phyloP scores from a whole-genome alignment of 257 asterid genomes.

The Oldenlandia corymbosa region DNA sequence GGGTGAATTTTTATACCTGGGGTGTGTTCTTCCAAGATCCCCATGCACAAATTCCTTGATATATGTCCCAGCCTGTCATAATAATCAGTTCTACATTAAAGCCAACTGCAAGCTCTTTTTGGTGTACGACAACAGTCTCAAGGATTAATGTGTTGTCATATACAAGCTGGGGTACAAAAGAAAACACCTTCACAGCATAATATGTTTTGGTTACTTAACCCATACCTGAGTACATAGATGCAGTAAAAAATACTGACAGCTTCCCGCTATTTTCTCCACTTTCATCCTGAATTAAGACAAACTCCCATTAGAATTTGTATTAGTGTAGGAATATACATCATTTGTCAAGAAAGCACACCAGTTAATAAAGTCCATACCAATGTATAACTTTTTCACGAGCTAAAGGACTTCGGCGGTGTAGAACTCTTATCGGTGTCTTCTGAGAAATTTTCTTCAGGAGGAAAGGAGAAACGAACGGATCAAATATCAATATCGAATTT shows the following conservation, averaged over 20 bases:
- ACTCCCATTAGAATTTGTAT: slow-evolving; percentile 2
- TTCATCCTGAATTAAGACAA: slow-evolving; percentile 52
- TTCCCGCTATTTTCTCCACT: slow-evolving; percentile 60
- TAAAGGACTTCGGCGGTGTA: slow-evolving; percentile 95
- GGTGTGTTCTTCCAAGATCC: slow-evolving; percentile 91
- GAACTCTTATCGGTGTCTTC: slow-evolving; percentile 96
- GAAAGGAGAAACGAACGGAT: slow-evolving; percentile 2
- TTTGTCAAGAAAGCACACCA: slow-evolving; percentile 7
- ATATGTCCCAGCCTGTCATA: slow-evolving; percentile 88
- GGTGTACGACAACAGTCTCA: too few species aligned
- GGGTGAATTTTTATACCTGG: slow-evolving; percentile 52
- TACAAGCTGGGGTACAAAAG: too few species aligned
- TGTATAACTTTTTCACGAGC: slow-evolving; percentile 75
- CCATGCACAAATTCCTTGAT: slow-evolving; percentile 97
- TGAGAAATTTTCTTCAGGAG: slow-evolving; percentile 62
- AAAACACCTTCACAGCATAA: slow-evolving; percentile 1
- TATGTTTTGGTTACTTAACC: background rate
- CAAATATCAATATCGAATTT: slow-evolving; percentile 15
- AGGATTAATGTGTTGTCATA: too few species aligned
- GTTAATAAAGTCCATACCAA: slow-evolving; percentile 43
- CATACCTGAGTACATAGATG: slow-evolving; percentile 92
- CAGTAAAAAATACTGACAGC: slow-evolving; percentile 66
- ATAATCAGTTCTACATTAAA: background rate
- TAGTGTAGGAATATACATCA: background rate
- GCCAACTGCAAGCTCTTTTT: background rate